Base-by-base conservation (phyloP, 805 yeast species). In the Ogataea glucozyma region DNA sequence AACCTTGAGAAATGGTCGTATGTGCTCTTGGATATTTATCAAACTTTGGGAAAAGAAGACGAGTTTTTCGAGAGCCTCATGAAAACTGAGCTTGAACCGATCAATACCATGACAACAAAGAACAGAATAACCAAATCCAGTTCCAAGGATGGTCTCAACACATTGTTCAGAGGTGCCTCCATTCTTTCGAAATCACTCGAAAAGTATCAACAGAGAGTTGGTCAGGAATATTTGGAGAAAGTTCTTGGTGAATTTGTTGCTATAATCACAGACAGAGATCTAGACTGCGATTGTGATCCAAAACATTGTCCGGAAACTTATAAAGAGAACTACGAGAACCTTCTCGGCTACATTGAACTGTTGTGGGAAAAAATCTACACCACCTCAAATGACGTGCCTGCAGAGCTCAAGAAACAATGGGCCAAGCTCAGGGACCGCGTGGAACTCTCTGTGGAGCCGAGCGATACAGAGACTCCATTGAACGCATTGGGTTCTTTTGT, bases 261-360 rank as follows among this genome's bases (percentile, higher is more conserved):
- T 14, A 70, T 71, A 27, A 65, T 79, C 3, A 65, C 75, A 1
- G 57, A 68, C 0, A 79, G 79, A 42, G 66, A 72, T 40, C 65
- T 74, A n/a, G 70, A 70, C 48, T 79, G 89, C 58, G 98, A 91
- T 55, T 75, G 90, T 33, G 97, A 93, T 61, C 96, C 97, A 7
- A 61, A 76, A 41, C n/a, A 44, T 3, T 72, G 57, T 12, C 60
- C 64, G 6, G 62, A 60, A 2, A 64, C 62, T 12, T 65, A 66
- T 16, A 58, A 57, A n/a, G 64, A 62, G 26, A 64, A 71, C 26
- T 70, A 70, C 20, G 50, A 49, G 4, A 70, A 72, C 39, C 52
- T 82, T 22, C 42, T 61, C 4, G 38, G 41, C 9, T 61, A 73
- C 32, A 66, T 89, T 41, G 65, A 69, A 27, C 71, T 72, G 37